Evolutionary conservation across 169 alveolate species (phyloP), one percentile per base, ranked within the genome.

Genomic region (Plasmodium billcollinsi): DNA sequence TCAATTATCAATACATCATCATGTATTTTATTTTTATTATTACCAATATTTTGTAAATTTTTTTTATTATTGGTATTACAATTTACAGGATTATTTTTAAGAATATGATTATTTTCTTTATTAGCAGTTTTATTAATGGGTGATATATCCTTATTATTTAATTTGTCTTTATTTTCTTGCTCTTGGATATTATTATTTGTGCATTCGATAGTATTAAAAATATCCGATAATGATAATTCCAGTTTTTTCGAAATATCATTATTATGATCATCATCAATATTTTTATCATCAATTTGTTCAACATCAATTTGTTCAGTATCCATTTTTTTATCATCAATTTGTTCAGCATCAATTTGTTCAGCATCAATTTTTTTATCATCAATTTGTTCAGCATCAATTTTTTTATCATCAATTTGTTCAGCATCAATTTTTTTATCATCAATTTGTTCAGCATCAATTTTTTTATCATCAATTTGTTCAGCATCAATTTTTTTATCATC

Each of bases 1-100:
- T 71, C 86, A 47, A 85, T 85, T 29, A 85, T 54, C 7, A 85
- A 45, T 49, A 58, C 5, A n/a, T 69, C 88, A 7, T 85, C 67
- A 21, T 8, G 18, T 9, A 29, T 71, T 15, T 50, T 63, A 43
- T 47, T 59, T 15, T 50, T 75, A 61, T 47, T 59, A 8, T 72
- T 54, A 72, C 8, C 21, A 14, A 6, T 47, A 8, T 72, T 54
- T 52, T 70, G 20, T 14, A 15, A 47, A 9, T 70, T 70, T 7
- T 45, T n/a, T 11, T 2, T 12, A 11, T 4, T 45, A 12, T 70
- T 50, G 18, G 0, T 9, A 18, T 21, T 11, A 70, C 15, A 33
- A 15, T 70, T 47, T 18, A 18, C 8, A 50, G 8, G 7, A 24
- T 47, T 15, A 47, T 43, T 65, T 14, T 15, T 47, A 45, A 3